Base-by-base conservation (phyloP, 768 basidiomycete species). In the Tricholoma sp. region DNA sequence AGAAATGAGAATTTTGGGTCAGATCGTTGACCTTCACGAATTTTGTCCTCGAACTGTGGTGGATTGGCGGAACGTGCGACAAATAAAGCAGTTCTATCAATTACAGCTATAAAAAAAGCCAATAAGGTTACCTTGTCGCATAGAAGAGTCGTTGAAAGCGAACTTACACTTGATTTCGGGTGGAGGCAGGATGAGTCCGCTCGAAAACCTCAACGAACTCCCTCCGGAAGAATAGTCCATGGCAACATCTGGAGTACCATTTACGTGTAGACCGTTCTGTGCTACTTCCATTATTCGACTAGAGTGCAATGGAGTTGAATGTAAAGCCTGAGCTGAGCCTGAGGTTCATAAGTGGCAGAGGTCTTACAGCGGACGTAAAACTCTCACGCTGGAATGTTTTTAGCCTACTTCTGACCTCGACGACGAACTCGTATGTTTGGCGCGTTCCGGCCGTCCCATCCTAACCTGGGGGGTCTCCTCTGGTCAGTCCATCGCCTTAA, bases 1-100 rank as follows among this genome's bases (percentile, higher is more conserved):
- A 99, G 83, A 79, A 99, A 99, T 56, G 96, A 94, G 80, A 98
- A 99, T 75, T 97, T 96, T 56, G 94, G 93, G 78, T 98, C 96
- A 61, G 86, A 82, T 74, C 94, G 91, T 73, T 95, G 95, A 65
- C 91, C 89, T 74, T 98, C 94, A 64, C 94, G 86, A 71, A 99
- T 94, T 75, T 96, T 95, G 69, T 94, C 92, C 75, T 98, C 96
- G 67, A 99, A 94, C 64, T 89, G 85, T 9, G 86, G 83, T 6
- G 95, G 94, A 65, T 97, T 91, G 28, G 89, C 89, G n/a, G 94
- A 96, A 61, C 91, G 88, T 34, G 94, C 92, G 58, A 98, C 90
- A 58, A 89, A 93, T 11, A 80, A 72, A 4, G 97, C 95, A 12
- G 97, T 99, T 66, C 93, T 85, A 77, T 98, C 97, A 61, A 98